Evolutionary conservation across 441 rosid species (phyloP), one percentile per base, ranked within the genome.

Genomic region (Breynia disticha): DNA sequence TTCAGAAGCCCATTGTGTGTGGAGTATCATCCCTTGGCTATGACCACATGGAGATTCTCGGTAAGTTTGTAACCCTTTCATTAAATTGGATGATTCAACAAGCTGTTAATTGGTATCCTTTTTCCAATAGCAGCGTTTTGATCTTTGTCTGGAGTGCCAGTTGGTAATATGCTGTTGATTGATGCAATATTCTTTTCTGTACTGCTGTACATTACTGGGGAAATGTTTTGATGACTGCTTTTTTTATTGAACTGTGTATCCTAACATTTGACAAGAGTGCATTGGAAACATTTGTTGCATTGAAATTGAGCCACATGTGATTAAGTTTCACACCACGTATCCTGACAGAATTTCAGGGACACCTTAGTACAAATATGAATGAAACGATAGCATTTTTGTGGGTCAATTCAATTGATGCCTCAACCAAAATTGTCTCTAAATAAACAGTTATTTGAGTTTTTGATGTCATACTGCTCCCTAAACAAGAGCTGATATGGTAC

Each of bases 21-120:
- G 97, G 96, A 54, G 62, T 89, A 68, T 54, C 95, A 65, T 89
- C 97, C 60, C 95, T 93, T 43, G 98, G 98, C 64, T 93, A 79
- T 68, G 98, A 93, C 65, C 98, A 93, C 82, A 93, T 86, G 99
- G 99, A 88, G 71, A 93, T 93, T 74, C 89, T 93, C 59, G 99
- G 99, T 93, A 79, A 72, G 97, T 88, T 52, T 72, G 62, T 49
- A 9, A 28, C 35, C 19, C 43, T 66, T 60, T 64, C 42, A 24
- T 17, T 28, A 44, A 54, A 53, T 50, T 63, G 46, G 67, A 47
- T 53, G 62, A 43, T 20, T 4, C 3, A 3, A 28, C 8, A 28
- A 5, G 5, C 35, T 28, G 8, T 28, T 28, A 28, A 28, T 28
- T 28, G 35, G 7, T 28, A 28, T 28, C 8, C 7, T 28, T 28